Percentiles rank a stretch among this genome's conserved stretches.
Conservation (phyloP, 805 yeast species). For the Ogataea henricii region DNA sequence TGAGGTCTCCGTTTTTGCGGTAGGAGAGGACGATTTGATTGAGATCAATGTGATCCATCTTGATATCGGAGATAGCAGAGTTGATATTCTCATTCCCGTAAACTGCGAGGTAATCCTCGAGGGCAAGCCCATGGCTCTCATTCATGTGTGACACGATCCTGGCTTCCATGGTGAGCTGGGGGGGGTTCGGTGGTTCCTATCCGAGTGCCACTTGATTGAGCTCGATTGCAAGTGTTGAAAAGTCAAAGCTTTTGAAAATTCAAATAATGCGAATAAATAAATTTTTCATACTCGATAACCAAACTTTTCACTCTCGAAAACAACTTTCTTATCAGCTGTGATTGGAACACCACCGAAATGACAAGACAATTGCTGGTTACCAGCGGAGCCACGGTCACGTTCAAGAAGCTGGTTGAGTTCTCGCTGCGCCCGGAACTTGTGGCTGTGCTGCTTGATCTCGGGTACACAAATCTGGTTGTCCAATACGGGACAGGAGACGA, state of each 20-base stretch:
- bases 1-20: constrained; percentile 39
- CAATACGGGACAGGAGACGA: constrained; percentile 55
- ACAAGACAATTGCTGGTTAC: constrained; percentile 53
- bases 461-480: constrained; percentile 46
- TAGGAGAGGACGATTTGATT: constrained; percentile 45
- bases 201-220: too few species aligned
- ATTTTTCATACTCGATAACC: neutral
- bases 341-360: constrained; percentile 8
- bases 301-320: too few species aligned
- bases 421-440: constrained; percentile 41
- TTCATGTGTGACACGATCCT: constrained; percentile 81
- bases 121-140: constrained; percentile 67
- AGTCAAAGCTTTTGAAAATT: too few species aligned
- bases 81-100: constrained; percentile 57
- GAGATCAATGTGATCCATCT: constrained; percentile 48
- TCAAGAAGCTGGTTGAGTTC: constrained; percentile 55
- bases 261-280: neutral
- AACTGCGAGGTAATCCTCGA: constrained; percentile 70
- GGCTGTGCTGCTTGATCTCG: constrained; percentile 33
- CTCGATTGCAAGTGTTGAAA: too few species aligned
- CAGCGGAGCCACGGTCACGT: constrained; percentile 92
- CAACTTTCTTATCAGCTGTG: neutral
- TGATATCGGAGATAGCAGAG: constrained; percentile 38
- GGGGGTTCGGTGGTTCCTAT: neutral
- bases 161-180: constrained; percentile 19